Conservation (phyloP, 192 early-diverging fungal species). For the Backusella morwellensis region DNA sequence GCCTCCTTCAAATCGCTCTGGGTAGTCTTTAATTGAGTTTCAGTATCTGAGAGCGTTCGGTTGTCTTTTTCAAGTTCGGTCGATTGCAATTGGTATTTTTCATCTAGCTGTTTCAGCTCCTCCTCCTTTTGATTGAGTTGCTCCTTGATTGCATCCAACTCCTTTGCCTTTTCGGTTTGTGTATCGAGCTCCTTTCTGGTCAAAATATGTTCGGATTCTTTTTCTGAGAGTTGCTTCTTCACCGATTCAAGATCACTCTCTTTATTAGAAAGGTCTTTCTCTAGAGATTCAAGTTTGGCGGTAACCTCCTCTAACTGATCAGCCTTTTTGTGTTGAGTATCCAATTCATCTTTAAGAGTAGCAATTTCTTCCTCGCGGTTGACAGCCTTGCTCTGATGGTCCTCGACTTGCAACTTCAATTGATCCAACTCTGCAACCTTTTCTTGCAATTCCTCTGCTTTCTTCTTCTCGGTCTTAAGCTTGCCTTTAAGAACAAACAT, state of each 20-base stretch:
- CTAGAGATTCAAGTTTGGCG: not conserved
- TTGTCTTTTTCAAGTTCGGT: not conserved
- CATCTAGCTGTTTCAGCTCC: not conserved
- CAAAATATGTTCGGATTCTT: not conserved
- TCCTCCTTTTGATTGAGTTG: slow-evolving; percentile 4
- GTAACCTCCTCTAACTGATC: not conserved
- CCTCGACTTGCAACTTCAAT: not conserved
- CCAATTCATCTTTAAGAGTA: not conserved
- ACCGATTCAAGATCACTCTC: not conserved
- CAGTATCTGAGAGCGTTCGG: not conserved
- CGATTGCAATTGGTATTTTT: not conserved
- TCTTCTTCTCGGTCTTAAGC: not conserved
- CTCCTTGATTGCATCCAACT: not conserved
- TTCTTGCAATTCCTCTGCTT: not conserved
- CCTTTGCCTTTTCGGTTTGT: not conserved
- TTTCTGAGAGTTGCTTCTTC: not conserved
- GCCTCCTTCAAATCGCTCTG: not conserved
- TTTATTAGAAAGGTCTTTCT: not conserved
- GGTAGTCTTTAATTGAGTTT: not conserved
- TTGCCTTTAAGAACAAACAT: not conserved
- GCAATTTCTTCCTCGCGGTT: not conserved
- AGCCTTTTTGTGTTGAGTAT: not conserved
- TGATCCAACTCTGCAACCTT: not conserved
- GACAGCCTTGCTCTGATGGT: not conserved
- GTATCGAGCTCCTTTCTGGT: not conserved